A percentile compares a stretch with the other conserved stretches of the same genome.
Evolutionary conservation across 345 rosid species (phyloP).

Genomic region (Dipteronia sinensis): DNA sequence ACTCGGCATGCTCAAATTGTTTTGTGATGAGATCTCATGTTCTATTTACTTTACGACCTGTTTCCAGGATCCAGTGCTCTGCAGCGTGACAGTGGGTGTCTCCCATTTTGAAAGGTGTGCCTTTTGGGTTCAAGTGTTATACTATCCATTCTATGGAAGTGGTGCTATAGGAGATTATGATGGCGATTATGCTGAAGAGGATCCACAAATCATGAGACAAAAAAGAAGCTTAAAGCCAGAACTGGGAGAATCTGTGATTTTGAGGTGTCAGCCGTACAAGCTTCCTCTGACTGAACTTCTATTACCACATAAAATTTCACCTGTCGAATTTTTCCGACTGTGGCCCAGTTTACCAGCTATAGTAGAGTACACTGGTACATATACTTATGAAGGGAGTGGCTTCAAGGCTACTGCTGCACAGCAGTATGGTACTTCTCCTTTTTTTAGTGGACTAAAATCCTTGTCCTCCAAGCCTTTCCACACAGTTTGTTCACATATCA

Average conservation of each 20-base stretch:
- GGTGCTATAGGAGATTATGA: slow-evolving; percentile 81
- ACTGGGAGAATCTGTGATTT: slow-evolving; percentile 94
- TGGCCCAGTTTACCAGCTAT: slow-evolving; percentile 99
- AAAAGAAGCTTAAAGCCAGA: slow-evolving; percentile 83
- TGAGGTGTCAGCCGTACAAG: slow-evolving; percentile 97
- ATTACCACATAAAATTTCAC: slow-evolving; percentile 90
- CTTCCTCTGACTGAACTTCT: slow-evolving; percentile 95
- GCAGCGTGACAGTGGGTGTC: slow-evolving; percentile 95
- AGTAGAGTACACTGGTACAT: slow-evolving; percentile 86
- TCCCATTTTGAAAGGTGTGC: slow-evolving; percentile 96
- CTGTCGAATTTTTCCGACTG: slow-evolving; percentile 94
- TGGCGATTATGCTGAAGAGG: slow-evolving; percentile 87
- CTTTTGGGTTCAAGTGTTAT: slow-evolving; percentile 94
- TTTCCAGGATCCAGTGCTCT: slow-evolving; percentile 78
- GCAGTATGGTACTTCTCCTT: slow-evolving; percentile 94
- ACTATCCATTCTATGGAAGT: slow-evolving; percentile 93
- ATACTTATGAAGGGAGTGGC: slow-evolving; percentile 93
- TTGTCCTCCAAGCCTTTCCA: slow-evolving; percentile 94
- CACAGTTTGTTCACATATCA: slow-evolving; percentile 87
- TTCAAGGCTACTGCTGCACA: slow-evolving; percentile 99
- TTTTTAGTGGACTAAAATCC: slow-evolving; percentile 85
- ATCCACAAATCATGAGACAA: slow-evolving; percentile 77
- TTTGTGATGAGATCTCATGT: slow-evolving; percentile 3
- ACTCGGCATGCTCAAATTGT: neutral
- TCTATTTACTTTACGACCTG: slow-evolving; percentile 25